Conservation (phyloP, 2,329 filamentous ascomycete genomes). For the Dendryphion nanum region DNA sequence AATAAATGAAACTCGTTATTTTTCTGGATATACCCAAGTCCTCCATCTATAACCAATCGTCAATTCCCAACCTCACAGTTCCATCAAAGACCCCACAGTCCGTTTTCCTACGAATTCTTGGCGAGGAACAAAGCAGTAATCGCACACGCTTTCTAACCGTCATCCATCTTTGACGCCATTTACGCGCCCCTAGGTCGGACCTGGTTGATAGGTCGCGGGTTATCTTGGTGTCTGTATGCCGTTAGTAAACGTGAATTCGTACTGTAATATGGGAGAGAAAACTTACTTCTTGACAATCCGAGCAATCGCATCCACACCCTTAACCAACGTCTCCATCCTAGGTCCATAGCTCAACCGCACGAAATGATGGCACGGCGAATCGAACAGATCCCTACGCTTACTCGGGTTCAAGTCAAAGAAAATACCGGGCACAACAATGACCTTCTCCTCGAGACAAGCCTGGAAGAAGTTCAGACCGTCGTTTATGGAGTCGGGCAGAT, state of each 20-base stretch:
- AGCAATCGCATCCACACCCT: conserved; percentile 42
- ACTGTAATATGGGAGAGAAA: background rate
- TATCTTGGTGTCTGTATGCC: conserved; percentile 5
- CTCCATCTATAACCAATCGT: background rate
- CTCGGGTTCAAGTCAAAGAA: conserved; percentile 97
- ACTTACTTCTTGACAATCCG: conserved; percentile 42
- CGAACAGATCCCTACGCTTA: conserved; percentile 85
- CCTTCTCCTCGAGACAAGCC: conserved; percentile 87
- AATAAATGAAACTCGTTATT: too few species aligned
- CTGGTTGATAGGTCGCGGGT: conserved; percentile 5
- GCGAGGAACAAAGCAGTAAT: too few species aligned
- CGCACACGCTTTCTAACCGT: too few species aligned
- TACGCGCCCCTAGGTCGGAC: conserved; percentile 8
- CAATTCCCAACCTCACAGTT: conserved; percentile 2
- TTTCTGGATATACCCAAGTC: too few species aligned
- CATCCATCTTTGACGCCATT: too few species aligned
- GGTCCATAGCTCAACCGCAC: conserved; percentile 43
- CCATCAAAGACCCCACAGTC: too few species aligned
- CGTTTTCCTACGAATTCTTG: too few species aligned
- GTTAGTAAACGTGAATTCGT: background rate
- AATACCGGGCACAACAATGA: conserved; percentile 94
- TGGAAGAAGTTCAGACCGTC: conserved; percentile 98
- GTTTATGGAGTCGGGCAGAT: conserved; percentile 75
- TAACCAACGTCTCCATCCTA: conserved; percentile 39
- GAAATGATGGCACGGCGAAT: conserved; percentile 78